Conservation (phyloP, 352 stramenopile species). For the Globisporangium megalacanthum region DNA sequence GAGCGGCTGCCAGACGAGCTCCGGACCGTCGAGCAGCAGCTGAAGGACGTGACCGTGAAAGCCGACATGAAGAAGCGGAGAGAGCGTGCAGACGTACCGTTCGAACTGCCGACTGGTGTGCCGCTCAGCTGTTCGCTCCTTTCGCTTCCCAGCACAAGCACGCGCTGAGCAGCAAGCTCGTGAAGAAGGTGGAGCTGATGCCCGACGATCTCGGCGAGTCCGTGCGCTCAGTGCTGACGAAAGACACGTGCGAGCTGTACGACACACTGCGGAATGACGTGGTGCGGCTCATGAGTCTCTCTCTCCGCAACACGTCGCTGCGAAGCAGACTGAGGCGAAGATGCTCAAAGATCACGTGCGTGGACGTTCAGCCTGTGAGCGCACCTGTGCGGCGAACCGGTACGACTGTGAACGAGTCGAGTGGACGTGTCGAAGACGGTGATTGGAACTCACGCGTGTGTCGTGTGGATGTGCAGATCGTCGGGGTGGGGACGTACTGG, state of each 20-base stretch:
- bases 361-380: constrained; percentile 41
- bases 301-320: constrained; percentile 56
- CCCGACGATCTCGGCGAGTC: constrained; percentile 62
- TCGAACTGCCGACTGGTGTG: constrained; percentile 41
- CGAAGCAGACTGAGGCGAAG: constrained; percentile 48
- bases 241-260: constrained; percentile 53
- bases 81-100: constrained; percentile 52
- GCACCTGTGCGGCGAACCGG: constrained; percentile 30
- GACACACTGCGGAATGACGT: constrained; percentile 54
- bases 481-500: constrained; percentile 21
- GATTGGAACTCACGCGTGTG: too few species aligned
- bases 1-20: constrained; percentile 51
- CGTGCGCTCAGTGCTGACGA: constrained; percentile 66
- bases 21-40: constrained; percentile 47
- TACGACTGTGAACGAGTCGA: constrained; percentile 11
- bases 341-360: constrained; percentile 48
- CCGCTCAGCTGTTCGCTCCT: constrained; percentile 55
- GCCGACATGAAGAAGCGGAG: constrained; percentile 73
- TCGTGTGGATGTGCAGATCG: constrained; percentile 19
- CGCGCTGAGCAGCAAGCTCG: constrained; percentile 49
- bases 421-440: neutral
- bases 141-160: constrained; percentile 44
- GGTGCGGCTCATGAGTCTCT: constrained; percentile 48
- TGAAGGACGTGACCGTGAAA: constrained; percentile 60
- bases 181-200: constrained; percentile 65